Conservation (phyloP, 176 grass and related monocot genomes). For the Bothriochloa decipiens region DNA sequence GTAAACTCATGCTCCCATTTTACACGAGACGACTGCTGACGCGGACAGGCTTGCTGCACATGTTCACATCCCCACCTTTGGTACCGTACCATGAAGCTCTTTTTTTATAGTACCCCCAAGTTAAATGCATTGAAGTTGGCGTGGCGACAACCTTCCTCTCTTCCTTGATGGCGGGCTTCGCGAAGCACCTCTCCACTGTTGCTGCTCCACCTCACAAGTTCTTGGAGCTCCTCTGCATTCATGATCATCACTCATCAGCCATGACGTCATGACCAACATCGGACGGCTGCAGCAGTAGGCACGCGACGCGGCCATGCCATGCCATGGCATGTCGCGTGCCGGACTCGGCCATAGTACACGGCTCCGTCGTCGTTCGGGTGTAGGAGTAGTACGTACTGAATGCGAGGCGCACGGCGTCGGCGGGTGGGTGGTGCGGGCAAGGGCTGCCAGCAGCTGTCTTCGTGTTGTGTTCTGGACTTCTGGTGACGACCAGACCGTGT, state of each 20-base stretch:
- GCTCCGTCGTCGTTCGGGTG: too few relatives aligned
- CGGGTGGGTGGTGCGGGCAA: background rate
- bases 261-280: background rate
- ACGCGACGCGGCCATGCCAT: background rate
- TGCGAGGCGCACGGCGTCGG: background rate
- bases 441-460: background rate
- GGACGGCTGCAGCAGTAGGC: too few relatives aligned
- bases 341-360: background rate
- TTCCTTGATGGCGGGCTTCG: background rate
- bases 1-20: too few relatives aligned
- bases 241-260: background rate
- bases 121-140: constrained; percentile 16
- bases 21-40: background rate
- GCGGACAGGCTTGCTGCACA: too few relatives aligned
- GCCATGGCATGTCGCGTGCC: background rate
- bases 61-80: background rate
- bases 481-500: background rate
- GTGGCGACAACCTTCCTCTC: too few relatives aligned
- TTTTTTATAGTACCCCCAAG: background rate
- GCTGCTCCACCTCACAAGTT: background rate
- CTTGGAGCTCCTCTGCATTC: background rate
- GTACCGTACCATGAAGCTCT: background rate
- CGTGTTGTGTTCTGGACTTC: too few relatives aligned
- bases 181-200: background rate
- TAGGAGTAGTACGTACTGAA: too few relatives aligned